Conservation (phyloP, 495 filamentous ascomycete species). For the Penicillium goetzii region DNA sequence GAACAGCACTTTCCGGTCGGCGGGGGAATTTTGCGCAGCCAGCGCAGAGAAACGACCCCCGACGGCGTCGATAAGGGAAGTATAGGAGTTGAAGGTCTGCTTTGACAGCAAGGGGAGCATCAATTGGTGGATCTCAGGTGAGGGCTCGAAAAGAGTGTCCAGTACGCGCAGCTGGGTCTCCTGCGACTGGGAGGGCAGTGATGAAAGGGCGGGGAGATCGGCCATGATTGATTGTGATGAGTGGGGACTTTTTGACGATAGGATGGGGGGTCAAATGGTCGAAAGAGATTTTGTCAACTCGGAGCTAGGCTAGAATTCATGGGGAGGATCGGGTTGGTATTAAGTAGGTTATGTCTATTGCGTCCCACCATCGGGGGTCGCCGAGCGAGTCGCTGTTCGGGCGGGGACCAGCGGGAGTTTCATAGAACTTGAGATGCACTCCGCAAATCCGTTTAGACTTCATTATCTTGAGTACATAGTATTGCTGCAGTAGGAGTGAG, state of each 20-base stretch:
- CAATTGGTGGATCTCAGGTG: slow-evolving; percentile 70
- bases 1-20: slow-evolving; percentile 60
- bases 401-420: slow-evolving; percentile 23
- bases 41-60: slow-evolving; percentile 56
- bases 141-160: slow-evolving; percentile 87
- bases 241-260: background rate
- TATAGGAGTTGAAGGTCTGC: slow-evolving; percentile 64
- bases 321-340: slow-evolving; percentile 2
- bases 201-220: slow-evolving; percentile 54
- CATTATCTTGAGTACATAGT: too few species aligned
- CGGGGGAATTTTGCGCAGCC: slow-evolving; percentile 49
- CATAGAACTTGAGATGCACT: background rate
- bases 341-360: slow-evolving; percentile 21
- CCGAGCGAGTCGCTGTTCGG: slow-evolving; percentile 28
- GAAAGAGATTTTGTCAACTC: background rate
- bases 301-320: background rate
- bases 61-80: slow-evolving; percentile 61
- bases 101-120: slow-evolving; percentile 66
- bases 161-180: slow-evolving; percentile 64
- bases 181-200: slow-evolving; percentile 58
- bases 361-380: slow-evolving; percentile 36
- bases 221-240: slow-evolving; percentile 28
- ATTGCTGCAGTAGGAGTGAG: too few species aligned
- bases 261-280: background rate
- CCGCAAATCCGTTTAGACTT: background rate